phyloP scores from a whole-genome alignment of 1,139 yeast species.

The Scheffersomyces titani region DNA sequence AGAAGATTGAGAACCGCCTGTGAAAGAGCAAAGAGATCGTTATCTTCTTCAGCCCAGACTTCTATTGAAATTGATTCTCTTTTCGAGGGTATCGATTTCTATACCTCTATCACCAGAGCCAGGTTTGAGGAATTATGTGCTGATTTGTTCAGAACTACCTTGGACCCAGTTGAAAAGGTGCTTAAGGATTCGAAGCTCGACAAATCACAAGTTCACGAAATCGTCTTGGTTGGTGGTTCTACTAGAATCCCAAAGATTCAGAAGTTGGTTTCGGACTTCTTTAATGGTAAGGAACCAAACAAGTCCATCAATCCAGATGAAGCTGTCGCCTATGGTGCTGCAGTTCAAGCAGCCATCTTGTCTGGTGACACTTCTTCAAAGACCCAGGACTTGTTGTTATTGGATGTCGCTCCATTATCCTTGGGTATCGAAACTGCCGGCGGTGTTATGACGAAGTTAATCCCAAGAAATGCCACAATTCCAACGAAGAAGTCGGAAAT shows the following conservation, averaged over 20 bases:
- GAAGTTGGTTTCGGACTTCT: slow-evolving; percentile 81
- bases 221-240: slow-evolving; percentile 89
- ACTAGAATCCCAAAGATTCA: slow-evolving; percentile 94
- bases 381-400: slow-evolving; percentile 29
- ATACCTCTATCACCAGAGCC: slow-evolving; percentile 83
- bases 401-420: slow-evolving; percentile 50
- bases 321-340: slow-evolving; percentile 77
- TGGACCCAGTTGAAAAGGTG: slow-evolving; percentile 86
- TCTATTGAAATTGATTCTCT: slow-evolving; percentile 84
- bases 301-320: slow-evolving; percentile 78
- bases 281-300: slow-evolving; percentile 89
- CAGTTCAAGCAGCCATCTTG: slow-evolving; percentile 37
- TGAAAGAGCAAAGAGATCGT: slow-evolving; percentile 90
- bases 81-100: slow-evolving; percentile 79
- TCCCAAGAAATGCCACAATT: slow-evolving; percentile 48
- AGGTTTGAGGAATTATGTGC: slow-evolving; percentile 89
- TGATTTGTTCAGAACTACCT: slow-evolving; percentile 79
- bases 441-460: slow-evolving; percentile 50
- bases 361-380: slow-evolving; percentile 27
- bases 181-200: slow-evolving; percentile 78
- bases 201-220: slow-evolving; percentile 80
- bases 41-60: slow-evolving; percentile 85
- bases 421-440: slow-evolving; percentile 52
- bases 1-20: slow-evolving; percentile 90
- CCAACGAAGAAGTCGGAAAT: slow-evolving; percentile 51